phyloP scores from a whole-genome alignment of 2,329 filamentous ascomycete species.

The Fonsecaea pugnacius region DNA sequence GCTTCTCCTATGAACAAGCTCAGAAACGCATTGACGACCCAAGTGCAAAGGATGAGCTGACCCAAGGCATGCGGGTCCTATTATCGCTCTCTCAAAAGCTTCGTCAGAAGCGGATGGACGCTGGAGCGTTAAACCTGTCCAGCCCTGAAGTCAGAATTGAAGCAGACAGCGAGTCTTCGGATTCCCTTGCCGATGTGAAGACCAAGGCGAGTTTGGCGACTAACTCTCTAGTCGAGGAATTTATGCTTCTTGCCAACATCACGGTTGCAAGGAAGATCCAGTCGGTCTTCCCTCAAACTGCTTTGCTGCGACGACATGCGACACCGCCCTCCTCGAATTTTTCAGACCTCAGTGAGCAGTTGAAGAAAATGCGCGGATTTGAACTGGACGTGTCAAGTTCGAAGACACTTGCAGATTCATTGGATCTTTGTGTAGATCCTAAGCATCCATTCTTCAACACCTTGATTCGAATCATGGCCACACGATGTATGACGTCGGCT shows the following conservation, averaged over 20 bases:
- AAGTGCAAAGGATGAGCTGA: conserved; percentile 86
- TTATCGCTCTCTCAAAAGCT: conserved; percentile 90
- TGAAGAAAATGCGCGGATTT: conserved; percentile 81
- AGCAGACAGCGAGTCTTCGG: conserved; percentile 83
- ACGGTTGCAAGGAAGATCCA: conserved; percentile 90
- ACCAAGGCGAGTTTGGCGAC: conserved; percentile 93
- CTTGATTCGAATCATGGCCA: conserved; percentile 93
- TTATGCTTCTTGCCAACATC: conserved; percentile 98
- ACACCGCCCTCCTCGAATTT: conserved; percentile 95
- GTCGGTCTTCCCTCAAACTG: conserved; percentile 90
- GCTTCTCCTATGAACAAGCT: conserved; percentile 96
- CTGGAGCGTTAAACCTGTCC: conserved; percentile 90
- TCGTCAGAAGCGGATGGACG: conserved; percentile 93
- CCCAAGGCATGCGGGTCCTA: conserved; percentile 82
- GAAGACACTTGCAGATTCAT: conserved; percentile 87
- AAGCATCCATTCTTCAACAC: conserved; percentile 97
- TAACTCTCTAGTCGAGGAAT: conserved; percentile 97
- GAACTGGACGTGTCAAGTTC: conserved; percentile 84
- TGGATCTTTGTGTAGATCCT: conserved; percentile 80
- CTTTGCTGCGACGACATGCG: conserved; percentile 87
- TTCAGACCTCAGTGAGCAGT: conserved; percentile 87
- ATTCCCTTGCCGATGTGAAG: conserved; percentile 87
- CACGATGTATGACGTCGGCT: conserved; percentile 97
- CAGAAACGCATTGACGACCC: conserved; percentile 90
- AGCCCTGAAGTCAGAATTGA: conserved; percentile 98